Evolutionary conservation across 208 protist genomes (phyloP).

Genomic region (Leishmania tarentolae): DNA sequence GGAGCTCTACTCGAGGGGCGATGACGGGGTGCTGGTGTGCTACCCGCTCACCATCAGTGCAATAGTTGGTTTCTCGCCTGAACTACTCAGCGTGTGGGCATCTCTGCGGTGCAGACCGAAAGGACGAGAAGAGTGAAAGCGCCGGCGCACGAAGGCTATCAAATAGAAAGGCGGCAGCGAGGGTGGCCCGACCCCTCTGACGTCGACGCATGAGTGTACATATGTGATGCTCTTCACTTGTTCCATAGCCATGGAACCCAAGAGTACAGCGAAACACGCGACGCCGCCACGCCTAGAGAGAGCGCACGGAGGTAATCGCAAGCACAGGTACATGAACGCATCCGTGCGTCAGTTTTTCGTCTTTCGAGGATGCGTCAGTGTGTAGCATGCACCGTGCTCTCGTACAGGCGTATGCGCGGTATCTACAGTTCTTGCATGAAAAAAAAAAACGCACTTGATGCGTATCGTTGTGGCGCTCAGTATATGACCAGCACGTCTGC

Average conservation of each 20-base stretch:
- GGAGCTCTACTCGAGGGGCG: not conserved
- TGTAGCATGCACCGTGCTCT: not conserved
- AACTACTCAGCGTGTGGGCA: not conserved
- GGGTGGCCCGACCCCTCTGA: not conserved
- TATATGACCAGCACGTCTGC: not conserved
- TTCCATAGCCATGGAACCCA: not conserved
- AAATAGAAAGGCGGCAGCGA: not conserved
- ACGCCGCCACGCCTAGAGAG: not conserved
- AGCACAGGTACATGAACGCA: not conserved
- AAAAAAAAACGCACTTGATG: not conserved
- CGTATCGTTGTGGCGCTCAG: not conserved
- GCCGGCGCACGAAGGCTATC: not conserved
- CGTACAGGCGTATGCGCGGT: not conserved
- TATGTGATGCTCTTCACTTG: not conserved
- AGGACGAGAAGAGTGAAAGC: not conserved
- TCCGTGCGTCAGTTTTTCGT: not conserved
- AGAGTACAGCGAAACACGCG: not conserved
- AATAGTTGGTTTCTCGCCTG: not conserved
- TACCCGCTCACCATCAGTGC: not conserved
- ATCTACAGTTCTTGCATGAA: not conserved
- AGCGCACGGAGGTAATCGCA: not conserved
- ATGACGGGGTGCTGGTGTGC: not conserved
- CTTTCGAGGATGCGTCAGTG: not conserved
- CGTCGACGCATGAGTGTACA: not conserved
- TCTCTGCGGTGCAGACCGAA: not conserved